phyloP scores from a whole-genome alignment of 2,329 filamentous ascomycete species.

The Coniochaeta sp. region DNA sequence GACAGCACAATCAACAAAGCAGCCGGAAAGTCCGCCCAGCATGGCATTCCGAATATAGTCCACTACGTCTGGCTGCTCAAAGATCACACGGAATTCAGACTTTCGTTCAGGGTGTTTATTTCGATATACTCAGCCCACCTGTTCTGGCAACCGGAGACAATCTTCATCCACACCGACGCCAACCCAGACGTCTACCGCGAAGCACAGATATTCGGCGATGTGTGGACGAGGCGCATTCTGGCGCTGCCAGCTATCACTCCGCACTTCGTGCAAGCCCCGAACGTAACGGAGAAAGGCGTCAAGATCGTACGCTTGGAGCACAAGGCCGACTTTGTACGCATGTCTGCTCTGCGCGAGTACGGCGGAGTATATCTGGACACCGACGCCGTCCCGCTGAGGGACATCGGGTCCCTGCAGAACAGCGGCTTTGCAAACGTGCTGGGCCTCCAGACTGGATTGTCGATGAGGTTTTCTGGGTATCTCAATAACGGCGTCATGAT shows the following conservation, averaged over 20 bases:
- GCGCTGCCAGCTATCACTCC: slow-evolving; percentile 11
- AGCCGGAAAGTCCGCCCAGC: not conserved
- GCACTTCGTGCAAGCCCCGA: slow-evolving; percentile 13
- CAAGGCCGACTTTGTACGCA: slow-evolving; percentile 12
- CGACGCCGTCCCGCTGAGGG: slow-evolving; percentile 12
- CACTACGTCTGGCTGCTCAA: slow-evolving; percentile 18
- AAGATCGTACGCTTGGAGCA: slow-evolving; percentile 13
- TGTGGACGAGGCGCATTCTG: slow-evolving; percentile 17
- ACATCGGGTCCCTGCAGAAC: slow-evolving; percentile 8
- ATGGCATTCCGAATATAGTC: slow-evolving; percentile 17
- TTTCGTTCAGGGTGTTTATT: slow-evolving; percentile 17
- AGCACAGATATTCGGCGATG: slow-evolving; percentile 8
- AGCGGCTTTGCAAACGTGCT: slow-evolving; percentile 11
- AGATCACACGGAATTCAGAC: slow-evolving; percentile 10
- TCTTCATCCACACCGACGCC: slow-evolving; percentile 21
- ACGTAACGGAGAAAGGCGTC: slow-evolving; percentile 7
- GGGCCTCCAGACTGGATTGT: not conserved
- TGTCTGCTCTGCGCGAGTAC: slow-evolving; percentile 5
- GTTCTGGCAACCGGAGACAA: slow-evolving; percentile 13
- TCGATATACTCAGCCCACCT: slow-evolving; percentile 16
- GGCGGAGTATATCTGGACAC: slow-evolving; percentile 14
- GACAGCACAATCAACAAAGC: not conserved
- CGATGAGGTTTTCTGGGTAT: not conserved
- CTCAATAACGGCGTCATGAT: slow-evolving; percentile 13
- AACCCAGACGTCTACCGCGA: slow-evolving; percentile 7